These are phyloP conservation scores for Trichosporon coremiiforme DNA, from an alignment of 1,284 basidiomycete species.

Conservation along the genomic window DNA sequence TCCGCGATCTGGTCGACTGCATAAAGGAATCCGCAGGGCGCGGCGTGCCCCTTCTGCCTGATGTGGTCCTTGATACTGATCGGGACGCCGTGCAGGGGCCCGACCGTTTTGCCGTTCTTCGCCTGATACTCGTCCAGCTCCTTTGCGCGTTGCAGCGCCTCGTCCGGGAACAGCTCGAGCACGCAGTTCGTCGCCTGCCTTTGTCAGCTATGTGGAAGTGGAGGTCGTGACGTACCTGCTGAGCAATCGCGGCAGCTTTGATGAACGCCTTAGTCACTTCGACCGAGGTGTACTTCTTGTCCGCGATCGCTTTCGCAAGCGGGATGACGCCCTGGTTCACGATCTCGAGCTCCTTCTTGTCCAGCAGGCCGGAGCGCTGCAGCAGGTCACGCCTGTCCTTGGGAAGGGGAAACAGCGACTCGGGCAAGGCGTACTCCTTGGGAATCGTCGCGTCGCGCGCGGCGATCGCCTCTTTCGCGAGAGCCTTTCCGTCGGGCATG, in stretches of 20 bases:
- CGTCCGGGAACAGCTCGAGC: constrained; percentile 68
- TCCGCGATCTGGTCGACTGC: constrained; percentile 25
- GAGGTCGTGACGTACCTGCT: constrained; percentile 52
- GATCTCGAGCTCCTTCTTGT: constrained; percentile 38
- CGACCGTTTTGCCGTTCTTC: constrained; percentile 59
- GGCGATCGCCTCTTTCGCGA: constrained; percentile 20
- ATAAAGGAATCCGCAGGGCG: constrained; percentile 28
- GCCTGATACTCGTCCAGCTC: constrained; percentile 64
- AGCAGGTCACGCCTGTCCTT: constrained; percentile 23
- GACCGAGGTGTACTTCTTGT: constrained; percentile 28
- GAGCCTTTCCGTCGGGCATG: constrained; percentile 19
- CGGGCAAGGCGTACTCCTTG: constrained; percentile 26
- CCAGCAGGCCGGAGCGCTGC: constrained; percentile 29
- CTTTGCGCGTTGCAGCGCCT: constrained; percentile 62
- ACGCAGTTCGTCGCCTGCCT: constrained; percentile 63
- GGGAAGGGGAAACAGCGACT: constrained; percentile 21
- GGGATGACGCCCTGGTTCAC: constrained; percentile 45
- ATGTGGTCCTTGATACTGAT: constrained; percentile 63
- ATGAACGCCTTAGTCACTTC: constrained; percentile 40
- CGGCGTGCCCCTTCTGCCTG: constrained; percentile 50
- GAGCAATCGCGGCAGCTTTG: constrained; percentile 38
- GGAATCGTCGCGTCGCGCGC: constrained; percentile 31
- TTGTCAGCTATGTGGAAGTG: neutral
- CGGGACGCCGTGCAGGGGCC: constrained; percentile 66
- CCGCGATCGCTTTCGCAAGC: constrained; percentile 46